A percentile compares a stretch with the other conserved stretches of the same genome.
Evolutionary conservation across 2,329 filamentous ascomycete species (phyloP).

Genomic region (Colletotrichum noveboracense): DNA sequence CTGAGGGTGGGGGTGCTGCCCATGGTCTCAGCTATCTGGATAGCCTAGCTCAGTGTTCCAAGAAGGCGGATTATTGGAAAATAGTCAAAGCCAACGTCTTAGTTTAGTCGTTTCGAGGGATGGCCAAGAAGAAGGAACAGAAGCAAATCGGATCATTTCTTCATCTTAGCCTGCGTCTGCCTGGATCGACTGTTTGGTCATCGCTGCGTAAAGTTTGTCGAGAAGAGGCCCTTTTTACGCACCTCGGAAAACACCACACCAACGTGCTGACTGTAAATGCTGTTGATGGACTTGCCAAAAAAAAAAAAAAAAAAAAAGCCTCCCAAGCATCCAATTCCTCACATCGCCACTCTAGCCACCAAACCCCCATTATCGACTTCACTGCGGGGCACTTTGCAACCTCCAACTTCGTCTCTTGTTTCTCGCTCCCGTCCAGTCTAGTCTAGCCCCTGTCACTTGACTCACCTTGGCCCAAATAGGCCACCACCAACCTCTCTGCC

Average conservation of each 20-base stretch:
- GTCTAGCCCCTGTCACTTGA: background rate
- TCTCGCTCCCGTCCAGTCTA: background rate
- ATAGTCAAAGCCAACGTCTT: background rate
- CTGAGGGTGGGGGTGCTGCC: background rate
- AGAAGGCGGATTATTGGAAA: background rate
- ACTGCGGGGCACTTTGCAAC: conserved; percentile 13
- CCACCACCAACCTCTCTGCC: background rate
- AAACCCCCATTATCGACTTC: background rate
- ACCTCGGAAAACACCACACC: background rate
- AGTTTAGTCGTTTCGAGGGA: background rate
- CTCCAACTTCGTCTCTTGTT: conserved; percentile 7
- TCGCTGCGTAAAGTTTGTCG: background rate
- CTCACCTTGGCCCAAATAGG: background rate
- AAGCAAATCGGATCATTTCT: background rate
- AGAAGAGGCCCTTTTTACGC: background rate
- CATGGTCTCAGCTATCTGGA: background rate
- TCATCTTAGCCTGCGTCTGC: background rate
- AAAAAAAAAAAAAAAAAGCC: background rate
- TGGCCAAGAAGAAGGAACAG: background rate
- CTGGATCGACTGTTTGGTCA: background rate
- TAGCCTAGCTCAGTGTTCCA: background rate
- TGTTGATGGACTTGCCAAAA: background rate
- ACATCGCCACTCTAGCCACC: conserved; percentile 3
- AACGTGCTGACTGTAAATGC: background rate
- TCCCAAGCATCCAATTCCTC: background rate